A percentile compares a stretch with the other conserved stretches of the same genome.
Conservation (phyloP, 2,329 filamentous ascomycete species). For the Hyphodiscus sp. region DNA sequence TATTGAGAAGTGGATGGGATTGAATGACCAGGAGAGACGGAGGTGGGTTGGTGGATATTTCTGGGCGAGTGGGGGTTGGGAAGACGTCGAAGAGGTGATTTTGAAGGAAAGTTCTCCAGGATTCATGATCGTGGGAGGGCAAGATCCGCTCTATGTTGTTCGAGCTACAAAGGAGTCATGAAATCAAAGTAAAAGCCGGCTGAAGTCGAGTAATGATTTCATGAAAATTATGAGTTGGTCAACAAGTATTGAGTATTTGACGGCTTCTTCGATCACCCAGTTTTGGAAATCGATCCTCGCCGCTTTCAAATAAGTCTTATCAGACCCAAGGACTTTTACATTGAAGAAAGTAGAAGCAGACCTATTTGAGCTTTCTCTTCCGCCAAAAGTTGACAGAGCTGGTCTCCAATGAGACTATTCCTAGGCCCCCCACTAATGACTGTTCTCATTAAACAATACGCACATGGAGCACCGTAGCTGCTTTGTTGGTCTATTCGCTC, state of each 20-base stretch:
- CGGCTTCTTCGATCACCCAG: not conserved
- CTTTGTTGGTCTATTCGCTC: no score
- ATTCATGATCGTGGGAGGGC: conserved; percentile 5
- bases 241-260: not conserved
- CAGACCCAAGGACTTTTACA: not conserved
- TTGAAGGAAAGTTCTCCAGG: conserved; percentile 34
- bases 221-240: not conserved
- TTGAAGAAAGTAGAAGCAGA: no score
- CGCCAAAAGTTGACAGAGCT: no score
- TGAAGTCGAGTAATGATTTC: not conserved
- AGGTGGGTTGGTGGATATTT: conserved; percentile 46
- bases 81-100: conserved; percentile 45
- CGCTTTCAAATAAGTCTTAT: not conserved
- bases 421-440: no score
- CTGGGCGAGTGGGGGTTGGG: conserved; percentile 40
- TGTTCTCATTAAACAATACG: no score
- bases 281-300: not conserved
- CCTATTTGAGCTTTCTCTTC: no score
- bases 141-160: conserved; percentile 40
- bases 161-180: conserved; percentile 21
- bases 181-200: not conserved
- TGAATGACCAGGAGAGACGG: conserved; percentile 39
- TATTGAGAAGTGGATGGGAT: conserved; percentile 40
- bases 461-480: no score
- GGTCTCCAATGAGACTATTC: no score